Percentiles rank a stretch among this genome's conserved stretches.
Conservation (phyloP, 2,329 filamentous ascomycete species). For the Diplodia intermedia region DNA sequence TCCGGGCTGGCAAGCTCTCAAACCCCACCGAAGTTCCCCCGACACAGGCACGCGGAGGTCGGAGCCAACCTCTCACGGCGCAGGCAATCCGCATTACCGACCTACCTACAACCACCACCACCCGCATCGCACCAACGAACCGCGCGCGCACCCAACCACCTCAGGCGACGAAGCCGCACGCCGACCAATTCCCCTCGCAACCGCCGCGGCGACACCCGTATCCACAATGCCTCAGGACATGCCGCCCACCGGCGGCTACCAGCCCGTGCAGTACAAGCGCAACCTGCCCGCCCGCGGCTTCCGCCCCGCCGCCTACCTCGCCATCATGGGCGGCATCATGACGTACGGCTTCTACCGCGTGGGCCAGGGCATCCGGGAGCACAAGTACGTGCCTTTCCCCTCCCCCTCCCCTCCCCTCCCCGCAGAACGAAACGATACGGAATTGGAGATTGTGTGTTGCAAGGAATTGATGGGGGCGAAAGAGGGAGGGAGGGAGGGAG, state of each 20-base stretch:
- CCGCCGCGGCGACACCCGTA: neutral
- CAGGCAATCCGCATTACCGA: constrained; percentile 22
- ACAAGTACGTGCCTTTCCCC: constrained; percentile 71
- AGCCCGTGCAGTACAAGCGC: constrained; percentile 96
- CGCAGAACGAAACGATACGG: neutral
- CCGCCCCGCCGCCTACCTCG: constrained; percentile 78
- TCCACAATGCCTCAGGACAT: constrained; percentile 93
- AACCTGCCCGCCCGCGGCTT: constrained; percentile 93
- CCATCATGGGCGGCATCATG: constrained; percentile 80
- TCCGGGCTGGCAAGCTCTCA: neutral
- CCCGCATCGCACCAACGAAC: neutral
- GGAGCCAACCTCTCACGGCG: constrained; percentile 30
- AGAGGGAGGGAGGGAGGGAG: neutral
- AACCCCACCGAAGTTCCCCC: constrained; percentile 2
- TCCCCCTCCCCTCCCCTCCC: neutral
- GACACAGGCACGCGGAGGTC: neutral
- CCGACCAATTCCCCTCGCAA: neutral
- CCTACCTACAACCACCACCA: neutral
- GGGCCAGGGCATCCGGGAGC: constrained; percentile 82
- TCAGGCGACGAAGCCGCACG: constrained; percentile 31
- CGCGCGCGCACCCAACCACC: neutral
- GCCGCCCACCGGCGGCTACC: constrained; percentile 93
- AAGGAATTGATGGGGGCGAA: constrained; percentile 1
- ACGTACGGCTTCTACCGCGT: constrained; percentile 89
- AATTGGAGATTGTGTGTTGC: neutral